Conservation (phyloP, 1,139 yeast genomes). For the Protomyces arabidopsidicola region DNA sequence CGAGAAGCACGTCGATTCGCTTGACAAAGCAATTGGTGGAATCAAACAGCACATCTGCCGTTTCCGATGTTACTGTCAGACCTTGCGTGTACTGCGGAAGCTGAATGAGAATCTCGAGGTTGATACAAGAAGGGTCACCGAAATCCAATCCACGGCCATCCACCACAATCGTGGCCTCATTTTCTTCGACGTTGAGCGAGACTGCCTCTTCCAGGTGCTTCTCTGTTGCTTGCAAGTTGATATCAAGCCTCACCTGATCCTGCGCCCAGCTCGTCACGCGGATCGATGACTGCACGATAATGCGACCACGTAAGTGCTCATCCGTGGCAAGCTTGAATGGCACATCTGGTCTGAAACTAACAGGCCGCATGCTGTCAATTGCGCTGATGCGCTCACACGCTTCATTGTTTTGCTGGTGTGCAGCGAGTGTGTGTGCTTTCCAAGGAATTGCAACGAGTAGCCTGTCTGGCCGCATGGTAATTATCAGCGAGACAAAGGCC, state of each 20-base stretch:
- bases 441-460: too few species aligned
- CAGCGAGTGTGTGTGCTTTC: too few species aligned
- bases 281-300: neutral
- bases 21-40: neutral
- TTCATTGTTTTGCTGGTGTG: too few species aligned
- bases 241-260: too few species aligned
- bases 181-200: neutral
- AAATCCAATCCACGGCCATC: neutral
- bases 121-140: neutral
- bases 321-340: neutral
- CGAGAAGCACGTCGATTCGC: neutral
- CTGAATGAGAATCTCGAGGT: neutral
- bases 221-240: too few species aligned
- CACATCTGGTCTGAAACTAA: neutral
- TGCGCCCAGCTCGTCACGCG: neutral
- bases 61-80: neutral
- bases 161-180: neutral
- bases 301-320: neutral
- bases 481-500: too few species aligned
- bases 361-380: neutral
- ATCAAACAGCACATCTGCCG: neutral
- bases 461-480: too few species aligned
- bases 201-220: neutral
- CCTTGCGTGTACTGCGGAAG: neutral
- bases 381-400: too few species aligned